Evolutionary conservation across 2,329 filamentous ascomycete species (phyloP).

Genomic region (Paramyrothecium roridum): DNA sequence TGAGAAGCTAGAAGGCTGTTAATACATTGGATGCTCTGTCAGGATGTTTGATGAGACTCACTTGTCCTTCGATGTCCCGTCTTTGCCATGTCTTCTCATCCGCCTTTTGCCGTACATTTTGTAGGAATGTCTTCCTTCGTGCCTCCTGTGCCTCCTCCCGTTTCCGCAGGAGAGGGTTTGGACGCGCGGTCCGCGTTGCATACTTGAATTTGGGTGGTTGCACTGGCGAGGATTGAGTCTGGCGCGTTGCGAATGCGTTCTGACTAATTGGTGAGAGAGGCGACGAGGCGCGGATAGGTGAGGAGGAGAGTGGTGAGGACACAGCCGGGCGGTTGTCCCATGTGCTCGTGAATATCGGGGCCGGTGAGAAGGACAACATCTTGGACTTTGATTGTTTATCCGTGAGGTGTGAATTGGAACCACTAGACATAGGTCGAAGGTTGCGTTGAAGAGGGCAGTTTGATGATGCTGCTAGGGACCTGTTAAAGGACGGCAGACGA

Average conservation of each 20-base stretch:
- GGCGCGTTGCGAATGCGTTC: slow-evolving; percentile 37
- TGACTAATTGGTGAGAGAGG: slow-evolving; percentile 39
- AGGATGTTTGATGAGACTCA: slow-evolving; percentile 11
- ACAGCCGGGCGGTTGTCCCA: slow-evolving; percentile 45
- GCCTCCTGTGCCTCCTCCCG: slow-evolving; percentile 62
- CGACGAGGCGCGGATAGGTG: slow-evolving; percentile 52
- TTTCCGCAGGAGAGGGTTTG: slow-evolving; percentile 59
- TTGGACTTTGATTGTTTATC: slow-evolving; percentile 11
- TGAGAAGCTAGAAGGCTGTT: slow-evolving; percentile 25
- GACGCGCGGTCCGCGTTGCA: slow-evolving; percentile 52
- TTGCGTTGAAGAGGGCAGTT: too few species aligned
- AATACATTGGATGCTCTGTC: background rate
- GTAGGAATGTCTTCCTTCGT: slow-evolving; percentile 66
- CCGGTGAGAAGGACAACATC: slow-evolving; percentile 39
- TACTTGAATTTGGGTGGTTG: slow-evolving; percentile 43
- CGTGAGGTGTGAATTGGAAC: slow-evolving; percentile 19
- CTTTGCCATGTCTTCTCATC: slow-evolving; percentile 59
- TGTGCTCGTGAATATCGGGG: slow-evolving; percentile 39
- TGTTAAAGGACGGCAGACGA: slow-evolving; percentile 2
- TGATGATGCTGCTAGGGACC: too few species aligned
- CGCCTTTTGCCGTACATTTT: slow-evolving; percentile 58
- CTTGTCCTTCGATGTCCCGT: slow-evolving; percentile 59
- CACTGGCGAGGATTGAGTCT: slow-evolving; percentile 43
- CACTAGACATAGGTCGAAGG: background rate
- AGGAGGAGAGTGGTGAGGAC: slow-evolving; percentile 58